Base-by-base conservation (phyloP, 2,329 filamentous ascomycete genomes). In the Aspergillus fumigatus region DNA sequence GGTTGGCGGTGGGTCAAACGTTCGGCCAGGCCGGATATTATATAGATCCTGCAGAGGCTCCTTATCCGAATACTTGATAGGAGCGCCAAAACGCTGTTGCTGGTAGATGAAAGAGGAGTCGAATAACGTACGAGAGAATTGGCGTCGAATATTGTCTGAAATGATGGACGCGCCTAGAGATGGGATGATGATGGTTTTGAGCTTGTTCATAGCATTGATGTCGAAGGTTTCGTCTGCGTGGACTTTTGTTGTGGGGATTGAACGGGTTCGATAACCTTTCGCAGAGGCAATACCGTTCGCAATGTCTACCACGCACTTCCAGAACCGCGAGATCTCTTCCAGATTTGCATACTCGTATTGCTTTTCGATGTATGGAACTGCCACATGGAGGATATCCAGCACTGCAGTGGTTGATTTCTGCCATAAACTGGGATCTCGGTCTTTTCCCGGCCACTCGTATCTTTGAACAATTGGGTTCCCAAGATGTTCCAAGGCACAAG, bases 191-290 rank as follows among this genome's bases (percentile, higher is more conserved):
- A 97, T 80, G 9, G 68, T 62, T 48, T 83, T 79, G 0, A 97
- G 77, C 50, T 82, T 80, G 29, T 76, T 76, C 69, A 97, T 95
- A 0, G 89, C 87, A 1, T 77, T 67, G 19, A 96, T 88, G 69
- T 99, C 94, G 66, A 95, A 95, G 1, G 79, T 73, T 73, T 97
- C 87, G 66, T 99, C 93, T 8, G 80, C 78, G 3, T 77, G 71
- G 38, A 92, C 80, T 58, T 80, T 63, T 59, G 61, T 43, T 54
- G 66, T 73, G 1, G 80, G 70, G 2, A 77, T 60, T 41, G 70
- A 62, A 65, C 70, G 14, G 77, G 67, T 35, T 80, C 79, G 52
- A 54, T 77, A 74, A 52, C 83, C 84, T 51, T 87, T 82, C 2
- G 88, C 88, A 23, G 81, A 81, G 35, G 89, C 80, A 58, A 93